Evolutionary conservation across 768 basidiomycete genomes (phyloP), one percentile per base, ranked within the genome.

Genomic region (Kwoniella europaea): DNA sequence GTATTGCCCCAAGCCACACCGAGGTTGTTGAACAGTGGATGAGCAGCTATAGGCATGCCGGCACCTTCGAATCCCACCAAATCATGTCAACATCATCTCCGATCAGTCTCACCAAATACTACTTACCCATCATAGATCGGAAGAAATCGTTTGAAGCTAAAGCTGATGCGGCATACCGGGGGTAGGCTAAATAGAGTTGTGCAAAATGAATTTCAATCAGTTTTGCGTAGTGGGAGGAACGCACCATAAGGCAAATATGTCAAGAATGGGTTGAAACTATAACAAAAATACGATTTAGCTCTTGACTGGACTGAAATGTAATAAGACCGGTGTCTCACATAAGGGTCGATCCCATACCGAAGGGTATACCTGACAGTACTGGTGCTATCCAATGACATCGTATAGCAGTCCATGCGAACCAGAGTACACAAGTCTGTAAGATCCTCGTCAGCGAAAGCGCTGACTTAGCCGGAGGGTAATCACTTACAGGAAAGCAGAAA

Each of bases 81-180:
- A 50, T 35, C 35, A 35, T 7, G 35, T 35, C 35, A 35, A 7
- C 4, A 7, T 7, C 35, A 35, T 29, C 4, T 4, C 29, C 29
- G 29, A 29, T 29, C 29, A 29, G 29, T 29, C 29, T 29, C 29
- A 29, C 29, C 2, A 46, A 3, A 18, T 46, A 4, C 1, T 12
- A 58, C 57, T 27, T 18, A 58, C 57, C 59, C 54, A 84, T 67
- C 16, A 74, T 65, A 12, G 79, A 79, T 20, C 85, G 67, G 65
- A 85, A 76, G 50, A 85, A 75, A 60, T 79, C 82, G 71, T 84
- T 84, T 2, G 76, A 76, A 2, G 85, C 85, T 3, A 85, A 71
- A 9, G 82, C 76, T 1, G 76, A 78, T 0, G 84, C 85, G 3
- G 83, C 82, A 65, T 84, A 82, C 22, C 75, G 54, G 9, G 74